These are phyloP conservation scores for Ceratonia siliqua DNA, from an alignment of 306 rosid species.

Conservation along the genomic window DNA sequence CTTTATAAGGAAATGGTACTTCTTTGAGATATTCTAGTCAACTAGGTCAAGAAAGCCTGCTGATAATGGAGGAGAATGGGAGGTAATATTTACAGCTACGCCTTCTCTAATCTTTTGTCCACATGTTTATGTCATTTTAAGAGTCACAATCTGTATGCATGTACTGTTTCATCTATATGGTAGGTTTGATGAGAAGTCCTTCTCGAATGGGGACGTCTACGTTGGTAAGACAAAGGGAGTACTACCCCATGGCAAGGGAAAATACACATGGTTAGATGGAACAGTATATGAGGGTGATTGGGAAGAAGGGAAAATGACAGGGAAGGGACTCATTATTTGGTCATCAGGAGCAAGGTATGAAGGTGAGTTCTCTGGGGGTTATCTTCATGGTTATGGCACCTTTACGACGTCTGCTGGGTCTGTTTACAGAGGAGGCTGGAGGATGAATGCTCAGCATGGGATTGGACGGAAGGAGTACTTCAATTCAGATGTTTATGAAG, in stretches of 20 bases:
- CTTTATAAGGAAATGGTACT: conserved; percentile 26
- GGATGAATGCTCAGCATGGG: conserved; percentile 87
- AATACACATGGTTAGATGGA: conserved; percentile 80
- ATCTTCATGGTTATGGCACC: conserved; percentile 82
- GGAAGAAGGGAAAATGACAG: conserved; percentile 83
- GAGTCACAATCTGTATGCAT: conserved; percentile 11
- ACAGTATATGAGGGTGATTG: conserved; percentile 85
- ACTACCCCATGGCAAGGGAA: conserved; percentile 82
- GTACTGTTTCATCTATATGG: conserved; percentile 26
- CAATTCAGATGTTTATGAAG: conserved; percentile 77
- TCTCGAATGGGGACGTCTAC: conserved; percentile 73
- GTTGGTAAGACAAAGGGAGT: conserved; percentile 56
- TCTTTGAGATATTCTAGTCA: conserved; percentile 26
- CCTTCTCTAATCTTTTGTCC: neutral
- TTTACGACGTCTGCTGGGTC: conserved; percentile 51
- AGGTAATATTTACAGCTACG: conserved; percentile 48
- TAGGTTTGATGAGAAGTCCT: conserved; percentile 55
- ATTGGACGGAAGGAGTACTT: conserved; percentile 67
- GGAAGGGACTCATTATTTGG: conserved; percentile 74
- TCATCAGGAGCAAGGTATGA: conserved; percentile 72
- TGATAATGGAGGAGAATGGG: conserved; percentile 54
- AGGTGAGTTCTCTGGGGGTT: conserved; percentile 88
- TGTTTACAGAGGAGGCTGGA: conserved; percentile 73
- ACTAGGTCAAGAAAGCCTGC: conserved; percentile 27
- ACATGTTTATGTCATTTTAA: conserved; percentile 23